These are phyloP conservation scores for Salix arbutifolia DNA, from an alignment of 345 rosid species.

Conservation along the genomic window DNA sequence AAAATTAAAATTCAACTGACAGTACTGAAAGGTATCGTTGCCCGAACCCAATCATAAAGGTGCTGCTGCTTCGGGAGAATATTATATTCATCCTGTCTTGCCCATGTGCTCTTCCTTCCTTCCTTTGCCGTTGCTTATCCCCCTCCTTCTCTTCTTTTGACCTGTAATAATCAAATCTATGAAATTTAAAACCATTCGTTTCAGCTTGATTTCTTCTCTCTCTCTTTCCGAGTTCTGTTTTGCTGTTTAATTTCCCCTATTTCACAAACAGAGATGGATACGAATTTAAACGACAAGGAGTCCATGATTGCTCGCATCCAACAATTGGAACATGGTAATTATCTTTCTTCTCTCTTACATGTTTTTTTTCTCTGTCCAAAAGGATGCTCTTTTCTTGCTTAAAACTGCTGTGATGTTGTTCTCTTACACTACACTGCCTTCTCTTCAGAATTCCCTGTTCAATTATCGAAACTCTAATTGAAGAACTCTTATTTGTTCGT, in stretches of 20 bases:
- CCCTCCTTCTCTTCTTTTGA: background rate
- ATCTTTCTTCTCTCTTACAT: background rate
- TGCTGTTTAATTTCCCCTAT: background rate
- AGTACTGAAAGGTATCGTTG: background rate
- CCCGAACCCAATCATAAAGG: background rate
- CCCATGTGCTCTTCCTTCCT: background rate
- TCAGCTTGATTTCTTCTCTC: background rate
- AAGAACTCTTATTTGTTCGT: background rate
- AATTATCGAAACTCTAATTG: background rate
- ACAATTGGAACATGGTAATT: slow-evolving; percentile 69
- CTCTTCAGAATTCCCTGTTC: background rate
- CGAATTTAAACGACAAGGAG: slow-evolving; percentile 37
- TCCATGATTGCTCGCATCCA: slow-evolving; percentile 55
- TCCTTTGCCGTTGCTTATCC: background rate
- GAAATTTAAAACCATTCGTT: background rate
- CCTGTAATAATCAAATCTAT: background rate
- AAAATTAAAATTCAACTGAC: too few species aligned
- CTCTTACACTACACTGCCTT: background rate
- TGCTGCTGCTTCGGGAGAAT: background rate
- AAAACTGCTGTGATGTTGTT: background rate
- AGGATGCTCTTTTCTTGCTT: background rate
- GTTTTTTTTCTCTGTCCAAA: background rate
- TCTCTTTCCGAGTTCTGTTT: background rate
- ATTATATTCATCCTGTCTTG: background rate
- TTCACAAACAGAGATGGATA: slow-evolving; percentile 46